phyloP scores from a whole-genome alignment of 2,329 filamentous ascomycete species.

The Shiraia bambusicola region DNA sequence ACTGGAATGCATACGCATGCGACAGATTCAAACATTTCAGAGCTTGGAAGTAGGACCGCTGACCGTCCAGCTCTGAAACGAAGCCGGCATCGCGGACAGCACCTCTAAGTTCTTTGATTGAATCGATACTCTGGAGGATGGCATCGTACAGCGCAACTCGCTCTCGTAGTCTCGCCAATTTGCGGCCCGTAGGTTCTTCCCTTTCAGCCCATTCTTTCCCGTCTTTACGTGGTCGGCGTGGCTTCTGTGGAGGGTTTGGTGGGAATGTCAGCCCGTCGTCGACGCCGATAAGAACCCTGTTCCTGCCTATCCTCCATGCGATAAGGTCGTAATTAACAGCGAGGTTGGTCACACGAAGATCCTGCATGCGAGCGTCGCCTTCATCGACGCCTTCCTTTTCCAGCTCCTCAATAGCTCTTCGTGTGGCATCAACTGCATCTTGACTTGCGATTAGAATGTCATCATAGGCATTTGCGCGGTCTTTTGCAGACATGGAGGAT shows the following conservation, averaged over 20 bases:
- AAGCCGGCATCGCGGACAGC: slow-evolving; percentile 81
- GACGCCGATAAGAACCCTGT: slow-evolving; percentile 81
- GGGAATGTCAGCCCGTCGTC: slow-evolving; percentile 70
- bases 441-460: slow-evolving; percentile 87
- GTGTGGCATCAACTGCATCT: slow-evolving; percentile 90
- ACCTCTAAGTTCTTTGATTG: slow-evolving; percentile 84
- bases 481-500: slow-evolving; percentile 54
- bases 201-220: slow-evolving; percentile 51
- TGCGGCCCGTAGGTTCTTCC: slow-evolving; percentile 70
- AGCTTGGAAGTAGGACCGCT: slow-evolving; percentile 80
- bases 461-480: slow-evolving; percentile 85
- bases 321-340: slow-evolving; percentile 93
- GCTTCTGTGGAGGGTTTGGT: slow-evolving; percentile 56
- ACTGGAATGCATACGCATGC: slow-evolving; percentile 76
- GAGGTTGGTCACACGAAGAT: slow-evolving; percentile 86
- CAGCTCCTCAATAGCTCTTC: slow-evolving; percentile 89
- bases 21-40: slow-evolving; percentile 87
- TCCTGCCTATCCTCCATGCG: slow-evolving; percentile 91
- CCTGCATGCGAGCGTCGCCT: slow-evolving; percentile 84
- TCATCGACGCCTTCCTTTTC: slow-evolving; percentile 79
- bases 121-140: slow-evolving; percentile 85
- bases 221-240: slow-evolving; percentile 52
- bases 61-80: slow-evolving; percentile 74
- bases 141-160: slow-evolving; percentile 88
- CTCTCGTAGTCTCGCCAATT: slow-evolving; percentile 79